Conservation (phyloP, 2,329 filamentous ascomycete species). For the Aspergillus tubingensis region DNA sequence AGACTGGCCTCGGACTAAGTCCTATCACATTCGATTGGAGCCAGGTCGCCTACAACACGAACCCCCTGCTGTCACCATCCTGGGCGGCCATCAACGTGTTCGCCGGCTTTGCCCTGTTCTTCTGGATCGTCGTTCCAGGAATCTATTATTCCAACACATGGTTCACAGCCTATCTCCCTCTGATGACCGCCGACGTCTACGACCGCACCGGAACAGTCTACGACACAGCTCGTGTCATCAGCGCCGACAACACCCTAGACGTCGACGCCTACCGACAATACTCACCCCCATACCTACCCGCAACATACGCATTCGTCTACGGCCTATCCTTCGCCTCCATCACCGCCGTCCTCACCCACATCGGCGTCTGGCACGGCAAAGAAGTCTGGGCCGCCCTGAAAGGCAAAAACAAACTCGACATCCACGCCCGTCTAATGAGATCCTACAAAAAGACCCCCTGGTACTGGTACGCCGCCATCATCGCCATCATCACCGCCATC, state of each 20-base stretch:
- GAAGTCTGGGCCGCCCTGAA: slow-evolving; percentile 33
- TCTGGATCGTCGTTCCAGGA: slow-evolving; percentile 33
- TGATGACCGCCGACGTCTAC: slow-evolving; percentile 59
- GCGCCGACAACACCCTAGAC: slow-evolving; percentile 56
- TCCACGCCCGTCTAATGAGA: slow-evolving; percentile 46
- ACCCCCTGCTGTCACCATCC: slow-evolving; percentile 34
- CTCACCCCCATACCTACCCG: slow-evolving; percentile 63
- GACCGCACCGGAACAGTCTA: slow-evolving; percentile 63
- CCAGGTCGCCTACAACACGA: slow-evolving; percentile 37
- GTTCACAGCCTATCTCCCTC: slow-evolving; percentile 58
- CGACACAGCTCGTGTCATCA: slow-evolving; percentile 60
- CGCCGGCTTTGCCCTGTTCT: slow-evolving; percentile 27
- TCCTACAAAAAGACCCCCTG: slow-evolving; percentile 42
- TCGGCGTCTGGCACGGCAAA: slow-evolving; percentile 30
- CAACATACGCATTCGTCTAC: slow-evolving; percentile 57
- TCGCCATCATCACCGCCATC: slow-evolving; percentile 32
- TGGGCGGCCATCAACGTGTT: slow-evolving; percentile 39
- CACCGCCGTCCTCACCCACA: slow-evolving; percentile 48
- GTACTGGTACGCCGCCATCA: slow-evolving; percentile 47
- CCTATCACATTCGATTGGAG: slow-evolving; percentile 40
- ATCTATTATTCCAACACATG: slow-evolving; percentile 54
- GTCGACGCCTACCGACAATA: slow-evolving; percentile 62
- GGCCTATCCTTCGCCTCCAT: slow-evolving; percentile 66
- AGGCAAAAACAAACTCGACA: slow-evolving; percentile 43
- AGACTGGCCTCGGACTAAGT: slow-evolving; percentile 33